phyloP scores from a whole-genome alignment of 2,329 filamentous ascomycete genomes.

The Colletotrichum sansevieriae region DNA sequence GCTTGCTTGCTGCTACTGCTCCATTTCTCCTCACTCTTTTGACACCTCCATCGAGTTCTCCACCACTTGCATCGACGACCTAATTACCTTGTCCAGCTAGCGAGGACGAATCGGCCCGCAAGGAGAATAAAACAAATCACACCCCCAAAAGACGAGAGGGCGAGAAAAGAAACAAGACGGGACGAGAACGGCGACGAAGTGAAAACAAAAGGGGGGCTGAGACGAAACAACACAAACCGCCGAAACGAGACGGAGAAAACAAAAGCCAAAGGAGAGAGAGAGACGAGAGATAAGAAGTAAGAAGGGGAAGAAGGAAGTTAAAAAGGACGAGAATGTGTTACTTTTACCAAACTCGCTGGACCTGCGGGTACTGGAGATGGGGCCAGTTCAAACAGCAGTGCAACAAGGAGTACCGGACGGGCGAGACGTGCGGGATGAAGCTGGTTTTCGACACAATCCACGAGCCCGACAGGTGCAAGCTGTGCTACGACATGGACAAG shows the following conservation, averaged over 20 bases:
- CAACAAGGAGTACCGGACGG: conserved; percentile 93
- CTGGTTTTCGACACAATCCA: conserved; percentile 82
- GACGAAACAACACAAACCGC: not conserved
- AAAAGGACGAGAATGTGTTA: conserved; percentile 80
- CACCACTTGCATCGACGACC: conserved; percentile 30
- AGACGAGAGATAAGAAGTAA: not conserved
- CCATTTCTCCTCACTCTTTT: conserved; percentile 18
- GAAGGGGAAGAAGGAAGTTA: conserved; percentile 1
- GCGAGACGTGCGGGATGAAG: conserved; percentile 96
- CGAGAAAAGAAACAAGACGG: conserved; percentile 20
- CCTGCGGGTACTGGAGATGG: conserved; percentile 95
- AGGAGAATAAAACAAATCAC: not conserved
- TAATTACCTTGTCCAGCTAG: conserved; percentile 27
- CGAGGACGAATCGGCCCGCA: conserved; percentile 36
- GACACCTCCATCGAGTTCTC: conserved; percentile 34
- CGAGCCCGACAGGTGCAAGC: conserved; percentile 77
- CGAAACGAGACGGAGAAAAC: not conserved
- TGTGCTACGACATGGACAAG: conserved; percentile 90
- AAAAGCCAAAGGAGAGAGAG: conserved; percentile 4
- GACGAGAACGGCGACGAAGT: conserved; percentile 12
- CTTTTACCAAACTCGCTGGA: conserved; percentile 90
- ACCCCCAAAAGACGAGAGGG: not conserved
- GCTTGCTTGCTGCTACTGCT: conserved; percentile 22
- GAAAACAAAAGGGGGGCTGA: conserved; percentile 3
- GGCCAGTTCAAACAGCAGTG: conserved; percentile 93